Percentiles rank a stretch among this genome's conserved stretches.
Conservation (phyloP, 2,329 filamentous ascomycete species). For the Cladosporium halotolerans region DNA sequence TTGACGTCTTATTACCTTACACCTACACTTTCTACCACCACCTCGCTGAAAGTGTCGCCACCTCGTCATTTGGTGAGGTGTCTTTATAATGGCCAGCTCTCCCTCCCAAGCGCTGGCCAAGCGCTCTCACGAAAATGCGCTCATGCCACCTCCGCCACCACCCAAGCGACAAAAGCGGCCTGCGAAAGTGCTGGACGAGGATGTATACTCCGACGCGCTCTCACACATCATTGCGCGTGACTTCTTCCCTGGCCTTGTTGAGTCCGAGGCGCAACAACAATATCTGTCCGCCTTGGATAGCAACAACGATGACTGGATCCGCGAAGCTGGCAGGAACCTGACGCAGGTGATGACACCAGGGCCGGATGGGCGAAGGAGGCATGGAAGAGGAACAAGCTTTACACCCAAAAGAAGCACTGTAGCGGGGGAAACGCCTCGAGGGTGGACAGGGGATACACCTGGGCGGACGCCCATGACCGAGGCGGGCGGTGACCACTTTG, state of each 20-base stretch:
- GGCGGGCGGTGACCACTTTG: constrained; percentile 21
- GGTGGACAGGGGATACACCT: constrained; percentile 69
- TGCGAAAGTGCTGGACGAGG: constrained; percentile 81
- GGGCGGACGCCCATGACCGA: constrained; percentile 41
- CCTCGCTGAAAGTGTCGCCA: too few relatives aligned
- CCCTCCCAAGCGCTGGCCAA: constrained; percentile 55
- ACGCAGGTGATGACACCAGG: constrained; percentile 75
- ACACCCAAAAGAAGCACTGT: constrained; percentile 21
- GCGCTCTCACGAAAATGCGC: constrained; percentile 56
- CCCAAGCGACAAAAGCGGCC: constrained; percentile 89
- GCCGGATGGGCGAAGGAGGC: constrained; percentile 39
- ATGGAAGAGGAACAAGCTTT: constrained; percentile 34
- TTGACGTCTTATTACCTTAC: neutral
- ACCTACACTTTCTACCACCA: too few relatives aligned
- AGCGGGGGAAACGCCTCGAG: constrained; percentile 24
- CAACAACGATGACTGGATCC: constrained; percentile 78
- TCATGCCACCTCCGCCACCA: constrained; percentile 90
- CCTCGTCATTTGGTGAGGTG: neutral
- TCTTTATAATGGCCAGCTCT: constrained; percentile 32
- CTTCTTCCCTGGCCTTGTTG: constrained; percentile 88
- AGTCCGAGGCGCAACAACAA: constrained; percentile 81
- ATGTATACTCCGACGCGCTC: constrained; percentile 82
- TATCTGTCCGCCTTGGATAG: constrained; percentile 89
- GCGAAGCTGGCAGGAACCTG: constrained; percentile 60
- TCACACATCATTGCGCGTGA: constrained; percentile 94